A percentile compares a stretch with the other conserved stretches of the same genome.
phyloP scores from a whole-genome alignment of 495 filamentous ascomycete genomes.

The Jackrogersella multiformis region DNA sequence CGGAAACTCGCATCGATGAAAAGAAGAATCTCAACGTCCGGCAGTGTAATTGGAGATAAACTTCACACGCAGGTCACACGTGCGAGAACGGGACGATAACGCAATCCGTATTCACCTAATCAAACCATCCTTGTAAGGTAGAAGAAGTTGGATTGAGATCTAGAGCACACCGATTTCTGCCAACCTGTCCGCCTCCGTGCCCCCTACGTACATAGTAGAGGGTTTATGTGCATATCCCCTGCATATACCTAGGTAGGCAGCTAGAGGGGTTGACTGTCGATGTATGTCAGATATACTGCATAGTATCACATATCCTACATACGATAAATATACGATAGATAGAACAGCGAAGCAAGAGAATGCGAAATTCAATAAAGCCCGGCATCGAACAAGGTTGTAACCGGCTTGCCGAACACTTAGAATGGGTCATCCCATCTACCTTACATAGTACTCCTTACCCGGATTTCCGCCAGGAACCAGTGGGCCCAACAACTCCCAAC shows the following conservation, averaged over 20 bases:
- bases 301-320: not conserved
- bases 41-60: conserved; percentile 15
- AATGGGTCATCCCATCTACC: conserved; percentile 5
- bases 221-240: too few species aligned
- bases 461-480: conserved; percentile 25
- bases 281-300: conserved; percentile 16
- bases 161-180: not conserved
- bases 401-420: conserved; percentile 19
- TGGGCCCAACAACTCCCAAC: conserved; percentile 11
- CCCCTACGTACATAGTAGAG: not conserved
- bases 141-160: conserved; percentile 8
- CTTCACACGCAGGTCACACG: conserved; percentile 24
- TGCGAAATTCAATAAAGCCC: conserved; percentile 10
- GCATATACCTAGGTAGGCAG: not conserved
- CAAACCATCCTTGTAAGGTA: conserved; percentile 8
- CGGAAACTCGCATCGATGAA: conserved; percentile 35
- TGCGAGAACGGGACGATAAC: conserved; percentile 30
- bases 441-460: not conserved
- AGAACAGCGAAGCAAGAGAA: conserved; percentile 4
- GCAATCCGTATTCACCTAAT: conserved; percentile 22
- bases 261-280: not conserved
- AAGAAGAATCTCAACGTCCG: conserved; percentile 25
- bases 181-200: too few species aligned
- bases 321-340: not conserved
- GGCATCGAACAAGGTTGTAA: conserved; percentile 1